Conservation (phyloP, 179 eudicot species). For the Actinidia arguta region DNA sequence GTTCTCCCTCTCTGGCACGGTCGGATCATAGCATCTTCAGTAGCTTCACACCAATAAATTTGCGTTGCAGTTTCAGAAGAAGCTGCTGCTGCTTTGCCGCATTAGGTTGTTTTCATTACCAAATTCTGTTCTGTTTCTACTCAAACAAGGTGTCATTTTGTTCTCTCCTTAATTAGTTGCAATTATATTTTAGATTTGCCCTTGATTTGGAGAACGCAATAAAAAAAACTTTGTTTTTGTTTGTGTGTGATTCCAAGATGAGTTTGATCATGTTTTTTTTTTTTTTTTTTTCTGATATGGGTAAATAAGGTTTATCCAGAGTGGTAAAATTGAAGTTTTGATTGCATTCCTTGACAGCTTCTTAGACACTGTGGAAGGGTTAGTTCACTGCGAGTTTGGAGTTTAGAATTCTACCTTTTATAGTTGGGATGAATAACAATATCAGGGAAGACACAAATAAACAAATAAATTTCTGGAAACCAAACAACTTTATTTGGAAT, state of each 20-base stretch:
- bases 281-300: neutral
- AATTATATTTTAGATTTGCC: neutral
- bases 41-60: slow-evolving; percentile 4
- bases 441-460: neutral
- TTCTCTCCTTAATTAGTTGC: neutral
- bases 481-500: too few species aligned
- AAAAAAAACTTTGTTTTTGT: neutral
- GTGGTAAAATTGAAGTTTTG: neutral
- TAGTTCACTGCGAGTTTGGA: neutral
- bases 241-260: neutral
- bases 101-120: neutral
- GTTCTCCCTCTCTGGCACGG: neutral
- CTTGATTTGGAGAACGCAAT: neutral
- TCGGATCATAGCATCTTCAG: neutral
- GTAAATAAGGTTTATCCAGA: neutral
- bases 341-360: neutral
- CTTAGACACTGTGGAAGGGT: neutral
- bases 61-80: neutral
- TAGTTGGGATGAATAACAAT: neutral
- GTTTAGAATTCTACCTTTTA: neutral
- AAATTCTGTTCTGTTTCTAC: neutral
- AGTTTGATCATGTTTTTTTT: neutral
- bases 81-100: slow-evolving; percentile 14
- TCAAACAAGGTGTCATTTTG: neutral
- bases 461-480: too few species aligned